These are phyloP conservation scores for Coccinonectria pachysandricola DNA, from an alignment of 2,329 filamentous ascomycete genomes.

Conservation along the genomic window DNA sequence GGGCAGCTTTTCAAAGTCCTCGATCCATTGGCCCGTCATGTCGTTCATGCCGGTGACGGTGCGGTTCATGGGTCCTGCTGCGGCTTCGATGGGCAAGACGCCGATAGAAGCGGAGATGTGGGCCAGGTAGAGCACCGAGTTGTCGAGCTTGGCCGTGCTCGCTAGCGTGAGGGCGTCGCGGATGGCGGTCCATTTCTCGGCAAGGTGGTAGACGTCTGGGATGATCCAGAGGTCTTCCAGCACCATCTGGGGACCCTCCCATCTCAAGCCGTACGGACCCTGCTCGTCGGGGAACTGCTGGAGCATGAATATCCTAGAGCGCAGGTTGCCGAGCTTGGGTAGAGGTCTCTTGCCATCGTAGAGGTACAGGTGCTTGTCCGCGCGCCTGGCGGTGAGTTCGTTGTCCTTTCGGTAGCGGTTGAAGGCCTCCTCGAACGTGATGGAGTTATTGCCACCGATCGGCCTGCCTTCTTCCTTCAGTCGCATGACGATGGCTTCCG, in stretches of 20 bases:
- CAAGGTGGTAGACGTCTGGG: constrained; percentile 30
- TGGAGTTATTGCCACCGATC: constrained; percentile 23
- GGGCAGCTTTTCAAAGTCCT: constrained; percentile 16
- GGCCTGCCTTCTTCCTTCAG: constrained; percentile 37
- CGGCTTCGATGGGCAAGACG: constrained; percentile 39
- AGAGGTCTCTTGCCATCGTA: constrained; percentile 23
- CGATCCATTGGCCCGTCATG: constrained; percentile 35
- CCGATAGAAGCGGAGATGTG: constrained; percentile 39
- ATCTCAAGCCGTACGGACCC: constrained; percentile 32
- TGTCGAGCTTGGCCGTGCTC: constrained; percentile 21
- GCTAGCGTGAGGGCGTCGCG: constrained; percentile 29
- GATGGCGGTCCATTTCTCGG: constrained; percentile 38
- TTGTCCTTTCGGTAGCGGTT: constrained; percentile 28
- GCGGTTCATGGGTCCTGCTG: constrained; percentile 34
- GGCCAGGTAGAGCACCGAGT: constrained; percentile 31
- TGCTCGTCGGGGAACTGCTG: constrained; percentile 33
- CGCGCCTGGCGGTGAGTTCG: constrained; percentile 25
- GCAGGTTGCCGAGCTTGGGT: constrained; percentile 34
- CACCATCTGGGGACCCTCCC: constrained; percentile 33
- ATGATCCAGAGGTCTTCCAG: constrained; percentile 40
- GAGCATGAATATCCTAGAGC: constrained; percentile 36
- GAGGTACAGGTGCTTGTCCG: constrained; percentile 26
- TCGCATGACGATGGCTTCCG: constrained; percentile 38
- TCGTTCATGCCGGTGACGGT: constrained; percentile 39
- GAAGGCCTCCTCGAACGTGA: constrained; percentile 36